These are phyloP conservation scores for Trichaptum fuscoviolaceum DNA, from an alignment of 768 basidiomycete genomes.

Conservation along the genomic window DNA sequence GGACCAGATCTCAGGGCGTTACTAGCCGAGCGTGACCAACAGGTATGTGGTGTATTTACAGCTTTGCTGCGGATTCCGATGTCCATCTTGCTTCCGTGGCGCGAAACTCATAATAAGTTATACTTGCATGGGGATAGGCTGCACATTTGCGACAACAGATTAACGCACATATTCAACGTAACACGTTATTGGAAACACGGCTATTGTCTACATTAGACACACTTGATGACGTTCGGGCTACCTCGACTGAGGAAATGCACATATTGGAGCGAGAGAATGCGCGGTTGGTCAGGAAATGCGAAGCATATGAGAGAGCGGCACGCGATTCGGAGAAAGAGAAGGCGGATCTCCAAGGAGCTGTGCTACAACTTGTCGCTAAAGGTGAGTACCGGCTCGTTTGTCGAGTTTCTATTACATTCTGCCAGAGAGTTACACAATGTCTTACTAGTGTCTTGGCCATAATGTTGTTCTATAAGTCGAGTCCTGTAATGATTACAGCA, in stretches of 20 bases:
- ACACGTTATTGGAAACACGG: not conserved
- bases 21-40: not conserved
- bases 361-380: constrained; percentile 1
- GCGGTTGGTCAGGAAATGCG: not conserved
- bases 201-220: not conserved
- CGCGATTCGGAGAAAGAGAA: not conserved
- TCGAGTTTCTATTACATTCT: not conserved
- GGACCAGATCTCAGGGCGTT: not conserved
- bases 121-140: not conserved
- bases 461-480: not conserved
- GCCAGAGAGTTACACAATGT: not conserved
- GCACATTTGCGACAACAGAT: not conserved
- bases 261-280: not conserved
- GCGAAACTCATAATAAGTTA: not conserved
- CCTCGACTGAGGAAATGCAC: not conserved
- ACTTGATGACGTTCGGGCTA: not conserved
- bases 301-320: not conserved
- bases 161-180: not conserved
- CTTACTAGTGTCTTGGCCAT: not conserved
- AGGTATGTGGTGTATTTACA: not conserved
- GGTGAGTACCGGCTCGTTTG: not conserved
- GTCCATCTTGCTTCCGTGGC: not conserved
- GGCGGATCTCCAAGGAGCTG: not conserved
- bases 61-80: constrained; percentile 1
- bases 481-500: constrained; percentile 2